Percentiles rank a stretch among this genome's conserved stretches.
Conservation (phyloP, 345 rosid species). For the Excoecaria cochinchinensis region DNA sequence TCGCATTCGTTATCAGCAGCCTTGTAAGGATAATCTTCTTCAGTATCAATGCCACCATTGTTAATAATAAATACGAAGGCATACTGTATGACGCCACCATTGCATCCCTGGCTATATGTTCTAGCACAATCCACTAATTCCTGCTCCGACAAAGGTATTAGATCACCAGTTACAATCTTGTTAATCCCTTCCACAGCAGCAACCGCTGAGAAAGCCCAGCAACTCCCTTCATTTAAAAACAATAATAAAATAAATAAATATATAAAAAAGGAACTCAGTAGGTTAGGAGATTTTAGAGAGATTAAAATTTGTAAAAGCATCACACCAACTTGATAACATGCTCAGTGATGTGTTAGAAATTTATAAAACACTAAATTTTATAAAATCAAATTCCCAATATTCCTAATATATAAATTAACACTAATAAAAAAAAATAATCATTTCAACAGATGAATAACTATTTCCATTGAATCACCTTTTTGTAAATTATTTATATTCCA, state of each 20-base stretch:
- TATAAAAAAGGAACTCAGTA: background rate
- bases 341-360: no score
- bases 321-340: no score
- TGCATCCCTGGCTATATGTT: conserved; percentile 27
- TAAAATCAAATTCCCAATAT: no score
- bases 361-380: no score
- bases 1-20: conserved; percentile 24
- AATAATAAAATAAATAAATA: no score
- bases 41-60: conserved; percentile 33
- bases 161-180: conserved; percentile 34
- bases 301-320: no score
- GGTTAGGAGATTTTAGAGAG: background rate
- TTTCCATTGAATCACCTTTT: no score
- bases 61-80: conserved; percentile 30
- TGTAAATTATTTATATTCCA: no score
- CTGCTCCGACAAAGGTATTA: conserved; percentile 31
- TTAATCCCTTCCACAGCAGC: conserved; percentile 35
- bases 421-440: no score
- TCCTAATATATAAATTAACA: no score
- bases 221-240: conserved; percentile 23
- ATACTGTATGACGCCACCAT: conserved; percentile 37
- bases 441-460: no score
- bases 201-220: conserved; percentile 39
- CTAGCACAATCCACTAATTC: conserved; percentile 34
- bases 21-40: conserved; percentile 28